A percentile compares a stretch with the other conserved stretches of the same genome.
phyloP scores from a whole-genome alignment of 2,329 filamentous ascomycete genomes.

The Rhexocercosporidium sp. region DNA sequence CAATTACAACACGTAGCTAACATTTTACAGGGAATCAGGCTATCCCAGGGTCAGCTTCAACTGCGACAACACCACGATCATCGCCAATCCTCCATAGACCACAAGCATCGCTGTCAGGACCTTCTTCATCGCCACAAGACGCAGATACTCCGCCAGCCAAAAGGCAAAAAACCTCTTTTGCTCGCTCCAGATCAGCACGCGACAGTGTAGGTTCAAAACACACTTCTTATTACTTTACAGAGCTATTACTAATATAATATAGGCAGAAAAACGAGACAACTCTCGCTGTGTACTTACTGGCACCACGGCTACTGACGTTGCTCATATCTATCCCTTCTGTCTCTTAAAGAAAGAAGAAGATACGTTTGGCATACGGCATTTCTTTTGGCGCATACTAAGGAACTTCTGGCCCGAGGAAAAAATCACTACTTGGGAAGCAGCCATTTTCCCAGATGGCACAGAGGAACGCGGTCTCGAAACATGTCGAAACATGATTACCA shows the following conservation, averaged over 20 bases:
- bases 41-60: too few species aligned
- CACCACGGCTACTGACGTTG: slow-evolving; percentile 18
- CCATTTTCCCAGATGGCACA: slow-evolving; percentile 21
- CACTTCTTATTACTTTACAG: slow-evolving; percentile 6
- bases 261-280: slow-evolving; percentile 25
- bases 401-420: slow-evolving; percentile 26
- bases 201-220: slow-evolving; percentile 14
- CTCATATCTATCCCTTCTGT: slow-evolving; percentile 25
- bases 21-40: too few species aligned
- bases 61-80: too few species aligned
- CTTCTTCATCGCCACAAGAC: too few species aligned
- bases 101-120: too few species aligned
- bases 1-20: too few species aligned
- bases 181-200: slow-evolving; percentile 12
- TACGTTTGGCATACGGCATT: slow-evolving; percentile 8
- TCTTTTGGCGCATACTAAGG: slow-evolving; percentile 17
- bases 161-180: too few species aligned
- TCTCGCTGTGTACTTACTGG: slow-evolving; percentile 23
- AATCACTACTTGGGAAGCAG: slow-evolving; percentile 23
- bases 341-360: slow-evolving; percentile 17
- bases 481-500: slow-evolving; percentile 20
- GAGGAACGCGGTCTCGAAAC: slow-evolving; percentile 14
- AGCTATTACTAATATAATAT: slow-evolving; percentile 15
- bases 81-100: too few species aligned
- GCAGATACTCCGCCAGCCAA: too few species aligned